A percentile compares a stretch with the other conserved stretches of the same genome.
Conservation (phyloP, 352 stramenopile species). For the Phytophthora pseudosyringae region DNA sequence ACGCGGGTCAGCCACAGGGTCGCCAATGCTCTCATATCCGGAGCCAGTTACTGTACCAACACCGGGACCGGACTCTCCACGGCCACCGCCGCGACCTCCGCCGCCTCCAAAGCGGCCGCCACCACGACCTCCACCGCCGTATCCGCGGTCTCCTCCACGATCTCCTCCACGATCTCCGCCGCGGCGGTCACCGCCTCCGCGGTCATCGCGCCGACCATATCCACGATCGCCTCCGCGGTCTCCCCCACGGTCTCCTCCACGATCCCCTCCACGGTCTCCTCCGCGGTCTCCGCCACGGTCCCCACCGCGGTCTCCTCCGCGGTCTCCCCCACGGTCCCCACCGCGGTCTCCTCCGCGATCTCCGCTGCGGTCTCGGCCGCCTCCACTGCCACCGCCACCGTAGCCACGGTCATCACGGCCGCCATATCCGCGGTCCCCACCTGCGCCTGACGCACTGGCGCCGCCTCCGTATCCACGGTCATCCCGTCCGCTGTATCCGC, state of each 20-base stretch:
- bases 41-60: slow-evolving; percentile 51
- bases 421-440: slow-evolving; percentile 14
- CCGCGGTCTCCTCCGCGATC: too few relatives aligned
- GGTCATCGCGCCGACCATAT: slow-evolving; percentile 17
- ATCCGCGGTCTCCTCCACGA: slow-evolving; percentile 34
- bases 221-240: slow-evolving; percentile 21
- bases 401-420: slow-evolving; percentile 7
- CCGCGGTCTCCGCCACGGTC: slow-evolving; percentile 22
- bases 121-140: slow-evolving; percentile 36
- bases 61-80: slow-evolving; percentile 43
- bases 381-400: slow-evolving; percentile 15
- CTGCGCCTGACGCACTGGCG: slow-evolving; percentile 1
- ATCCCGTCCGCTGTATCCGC: slow-evolving; percentile 25
- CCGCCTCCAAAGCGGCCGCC: slow-evolving; percentile 41
- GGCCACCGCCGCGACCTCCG: slow-evolving; percentile 41
- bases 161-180: slow-evolving; percentile 23
- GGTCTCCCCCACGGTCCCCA: too few relatives aligned
- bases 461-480: slow-evolving; percentile 28
- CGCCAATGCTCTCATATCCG: slow-evolving; percentile 61
- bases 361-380: too few relatives aligned
- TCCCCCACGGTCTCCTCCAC: neutral
- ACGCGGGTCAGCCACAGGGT: slow-evolving; percentile 31
- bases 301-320: slow-evolving; percentile 4
- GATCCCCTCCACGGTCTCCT: slow-evolving; percentile 14
- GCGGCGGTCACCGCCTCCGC: slow-evolving; percentile 20